These are phyloP conservation scores for Pholiota molesta DNA, from an alignment of 768 basidiomycete genomes.

Conservation along the genomic window DNA sequence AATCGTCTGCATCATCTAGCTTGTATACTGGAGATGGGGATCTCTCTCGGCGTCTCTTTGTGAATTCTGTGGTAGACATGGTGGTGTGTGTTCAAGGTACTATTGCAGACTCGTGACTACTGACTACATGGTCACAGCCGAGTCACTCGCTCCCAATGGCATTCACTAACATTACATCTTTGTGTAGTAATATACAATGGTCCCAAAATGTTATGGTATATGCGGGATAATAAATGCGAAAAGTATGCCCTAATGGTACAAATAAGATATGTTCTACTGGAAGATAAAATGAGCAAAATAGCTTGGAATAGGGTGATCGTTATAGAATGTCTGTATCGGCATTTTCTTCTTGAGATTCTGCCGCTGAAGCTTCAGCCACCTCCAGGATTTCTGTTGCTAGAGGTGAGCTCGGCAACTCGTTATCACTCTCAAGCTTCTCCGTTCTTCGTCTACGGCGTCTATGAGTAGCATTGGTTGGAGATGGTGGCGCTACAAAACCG, in stretches of 20 bases:
- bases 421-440: conserved; percentile 28
- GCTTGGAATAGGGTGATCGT: background rate
- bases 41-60: conserved; percentile 55
- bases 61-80: background rate
- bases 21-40: conserved; percentile 64
- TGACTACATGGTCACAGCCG: background rate
- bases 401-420: conserved; percentile 35
- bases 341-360: conserved; percentile 8
- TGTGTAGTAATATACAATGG: conserved; percentile 4
- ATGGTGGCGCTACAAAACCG: conserved; percentile 59
- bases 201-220: conserved; percentile 8
- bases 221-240: conserved; percentile 8
- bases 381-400: conserved; percentile 36
- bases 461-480: conserved; percentile 51
- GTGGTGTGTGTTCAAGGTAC: background rate
- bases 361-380: conserved; percentile 22
- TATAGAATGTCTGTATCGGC: background rate
- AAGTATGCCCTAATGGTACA: conserved; percentile 11
- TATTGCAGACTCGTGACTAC: background rate
- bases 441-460: conserved; percentile 41
- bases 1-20: conserved; percentile 63
- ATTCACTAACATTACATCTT: background rate
- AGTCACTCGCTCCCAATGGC: background rate
- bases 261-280: conserved; percentile 8
- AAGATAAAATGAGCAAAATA: conserved; percentile 4